Evolutionary conservation across 2,329 filamentous ascomycete genomes (phyloP).

Genomic region (Cladosporium cucumerinum): DNA sequence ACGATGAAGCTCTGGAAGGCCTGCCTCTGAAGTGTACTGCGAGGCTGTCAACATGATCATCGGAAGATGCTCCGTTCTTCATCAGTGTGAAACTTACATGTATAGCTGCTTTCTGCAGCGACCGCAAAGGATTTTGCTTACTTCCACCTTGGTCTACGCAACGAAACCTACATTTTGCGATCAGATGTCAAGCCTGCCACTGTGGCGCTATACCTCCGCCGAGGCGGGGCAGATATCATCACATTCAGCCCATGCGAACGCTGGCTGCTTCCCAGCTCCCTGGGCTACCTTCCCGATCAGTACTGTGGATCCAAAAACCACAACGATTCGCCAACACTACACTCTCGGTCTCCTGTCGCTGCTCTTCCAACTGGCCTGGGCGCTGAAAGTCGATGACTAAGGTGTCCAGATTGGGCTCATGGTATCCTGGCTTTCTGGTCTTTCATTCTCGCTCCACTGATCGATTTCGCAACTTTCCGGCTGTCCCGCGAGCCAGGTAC

Average conservation of each 20-base stretch:
- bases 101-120: background rate
- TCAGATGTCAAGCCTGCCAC: background rate
- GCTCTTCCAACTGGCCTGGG: background rate
- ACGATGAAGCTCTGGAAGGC: background rate
- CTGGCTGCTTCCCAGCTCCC: background rate
- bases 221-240: background rate
- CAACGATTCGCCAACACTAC: background rate
- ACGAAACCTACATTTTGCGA: background rate
- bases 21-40: background rate
- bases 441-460: background rate
- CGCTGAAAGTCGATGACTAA: background rate
- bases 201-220: background rate
- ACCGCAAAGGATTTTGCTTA: background rate
- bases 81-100: background rate
- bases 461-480: background rate
- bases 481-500: background rate
- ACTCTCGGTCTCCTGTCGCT: background rate
- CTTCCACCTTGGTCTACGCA: background rate
- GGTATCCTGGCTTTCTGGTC: background rate
- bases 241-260: background rate
- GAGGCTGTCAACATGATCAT: background rate
- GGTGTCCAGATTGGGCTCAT: background rate
- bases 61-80: background rate
- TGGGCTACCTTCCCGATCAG: background rate
- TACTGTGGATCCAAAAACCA: background rate